A percentile compares a stretch with the other conserved stretches of the same genome.
These are phyloP conservation scores for Rhodotorula babjevae DNA, from an alignment of 768 basidiomycete genomes.

Conservation along the genomic window DNA sequence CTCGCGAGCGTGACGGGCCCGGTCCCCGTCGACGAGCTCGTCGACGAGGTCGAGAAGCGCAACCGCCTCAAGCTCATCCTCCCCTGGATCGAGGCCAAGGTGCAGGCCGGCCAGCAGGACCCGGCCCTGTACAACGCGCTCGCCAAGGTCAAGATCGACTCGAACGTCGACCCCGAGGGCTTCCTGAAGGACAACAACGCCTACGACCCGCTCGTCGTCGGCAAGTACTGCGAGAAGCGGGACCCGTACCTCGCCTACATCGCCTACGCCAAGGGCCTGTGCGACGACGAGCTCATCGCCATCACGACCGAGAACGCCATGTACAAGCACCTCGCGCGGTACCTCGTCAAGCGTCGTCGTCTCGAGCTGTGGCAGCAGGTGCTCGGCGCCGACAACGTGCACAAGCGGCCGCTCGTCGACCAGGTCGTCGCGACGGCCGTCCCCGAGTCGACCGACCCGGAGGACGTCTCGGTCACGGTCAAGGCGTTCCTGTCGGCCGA, in stretches of 20 bases:
- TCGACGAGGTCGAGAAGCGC: slow-evolving; percentile 91
- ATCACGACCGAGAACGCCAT: slow-evolving; percentile 99
- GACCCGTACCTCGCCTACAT: slow-evolving; percentile 99
- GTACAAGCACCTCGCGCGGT: slow-evolving; percentile 99
- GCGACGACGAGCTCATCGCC: slow-evolving; percentile 91
- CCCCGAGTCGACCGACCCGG: slow-evolving; percentile 94
- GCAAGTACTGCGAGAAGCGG: slow-evolving; percentile 97
- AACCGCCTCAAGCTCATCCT: slow-evolving; percentile 94
- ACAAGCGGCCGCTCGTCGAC: slow-evolving; percentile 89
- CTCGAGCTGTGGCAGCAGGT: slow-evolving; percentile 96
- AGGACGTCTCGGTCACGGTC: slow-evolving; percentile 97
- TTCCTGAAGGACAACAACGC: slow-evolving; percentile 99
- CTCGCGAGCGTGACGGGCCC: slow-evolving; percentile 89
- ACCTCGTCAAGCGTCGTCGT: slow-evolving; percentile 91
- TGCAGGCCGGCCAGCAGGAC: slow-evolving; percentile 90
- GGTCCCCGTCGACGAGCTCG: slow-evolving; percentile 96
- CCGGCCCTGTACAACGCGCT: slow-evolving; percentile 91
- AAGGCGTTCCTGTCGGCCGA: slow-evolving; percentile 97
- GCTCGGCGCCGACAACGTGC: slow-evolving; percentile 76
- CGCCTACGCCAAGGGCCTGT: slow-evolving; percentile 97
- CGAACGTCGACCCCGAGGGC: slow-evolving; percentile 93
- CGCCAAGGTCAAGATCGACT: slow-evolving; percentile 98
- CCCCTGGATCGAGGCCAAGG: slow-evolving; percentile 91
- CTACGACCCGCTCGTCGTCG: slow-evolving; percentile 93
- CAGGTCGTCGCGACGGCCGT: slow-evolving; percentile 92